Base-by-base conservation (phyloP, 495 filamentous ascomycete species). In the Trichocladium antarcticum region DNA sequence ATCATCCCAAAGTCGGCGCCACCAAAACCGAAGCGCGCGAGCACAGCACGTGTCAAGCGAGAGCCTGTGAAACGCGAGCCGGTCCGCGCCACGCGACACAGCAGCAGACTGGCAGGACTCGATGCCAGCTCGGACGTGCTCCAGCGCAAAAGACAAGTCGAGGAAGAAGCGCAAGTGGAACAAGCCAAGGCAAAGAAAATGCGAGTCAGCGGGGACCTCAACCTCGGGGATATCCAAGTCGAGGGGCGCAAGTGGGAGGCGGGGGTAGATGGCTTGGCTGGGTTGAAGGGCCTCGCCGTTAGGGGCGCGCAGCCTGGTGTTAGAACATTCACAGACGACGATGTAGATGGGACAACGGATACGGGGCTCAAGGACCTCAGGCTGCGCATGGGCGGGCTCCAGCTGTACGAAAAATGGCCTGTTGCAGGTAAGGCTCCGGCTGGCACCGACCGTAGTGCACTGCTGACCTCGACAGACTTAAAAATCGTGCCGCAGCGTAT, bases 401-500 rank as follows among this genome's bases (percentile, higher is more conserved):
- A 82, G 49, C 62, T 98, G 14, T 98, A 89, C 69, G 84, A 89
- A 38, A 76, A 76, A 20, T 93, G 83, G 74, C 77, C 79, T 16
- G 87, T 89, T 0, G 85, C 80, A 58, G 74, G 86, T 85, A 67
- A 49, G 75, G 54, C 17, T 10, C 31, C 37, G n/a, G n/a, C 16
- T 28, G 1, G 1, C 16, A 8, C 19, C 7, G 19, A 14, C 8
- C 15, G 16, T 10, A 16, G 15, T 14, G 19, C n/a, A 20, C 17
- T 35, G 40, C 28, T 59, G n/a, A 62, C 57, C 5, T 35, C 37
- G 51, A 12, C 55, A 88, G 85, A 85, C 37, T 92, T 97, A 61
- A 98, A 97, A 57, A 79, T 97, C 42, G 90, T 85, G 0, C 89
- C 88, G 0, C 89, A 97, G 63, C 74, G 92, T 47, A 78, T 96